Base-by-base conservation (phyloP, 441 rosid species). In the Flueggea neowawraea region DNA sequence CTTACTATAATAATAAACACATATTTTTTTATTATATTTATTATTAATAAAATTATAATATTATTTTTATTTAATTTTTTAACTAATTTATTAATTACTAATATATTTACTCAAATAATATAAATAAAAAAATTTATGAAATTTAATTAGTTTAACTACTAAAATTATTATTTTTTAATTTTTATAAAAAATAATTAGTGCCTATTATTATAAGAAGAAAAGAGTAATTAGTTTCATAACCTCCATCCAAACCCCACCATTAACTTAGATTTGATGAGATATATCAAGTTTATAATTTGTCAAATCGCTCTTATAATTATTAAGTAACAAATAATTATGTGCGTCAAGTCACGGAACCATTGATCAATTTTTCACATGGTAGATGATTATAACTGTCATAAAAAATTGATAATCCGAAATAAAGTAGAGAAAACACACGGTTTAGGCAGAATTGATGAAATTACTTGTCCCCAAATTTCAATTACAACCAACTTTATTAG, bases 381-480 rank as follows among this genome's bases (percentile, higher is more conserved):
- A 65, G 61, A 75, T 69, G 71, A 77, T 82, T 71, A 70, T 66
- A 66, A 57, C 62, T 32, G 62, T 72, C 64, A 71, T 69, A 60
- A 68, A 31, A 52, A 65, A 36, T 58, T 55, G 55, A 6, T 31
- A 17, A 7, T 17, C 28, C 47, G 12, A 11, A 43, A 50, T 13
- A 54, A 10, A 16, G 11, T 10, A 16, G 7, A 16, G 17, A 55
- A 32, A 54, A 44, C 66, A 45, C 63, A 55, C 57, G 62, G 69
- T 53, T 31, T 60, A 12, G 54, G 11, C 9, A 13, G 6, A 12
- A 68, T 12, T 36, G 22, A 62, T n/a, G 17, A 50, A 44, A 63
- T 43, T 60, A 61, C 55, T 58, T 33, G 44, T 15, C 54, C 54
- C 32, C 16, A 50, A 28, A 55, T 51, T 54, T 10, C 31, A 53